Conservation (phyloP, 164 flowering plant genomes). For the Nelumbo lutea region DNA sequence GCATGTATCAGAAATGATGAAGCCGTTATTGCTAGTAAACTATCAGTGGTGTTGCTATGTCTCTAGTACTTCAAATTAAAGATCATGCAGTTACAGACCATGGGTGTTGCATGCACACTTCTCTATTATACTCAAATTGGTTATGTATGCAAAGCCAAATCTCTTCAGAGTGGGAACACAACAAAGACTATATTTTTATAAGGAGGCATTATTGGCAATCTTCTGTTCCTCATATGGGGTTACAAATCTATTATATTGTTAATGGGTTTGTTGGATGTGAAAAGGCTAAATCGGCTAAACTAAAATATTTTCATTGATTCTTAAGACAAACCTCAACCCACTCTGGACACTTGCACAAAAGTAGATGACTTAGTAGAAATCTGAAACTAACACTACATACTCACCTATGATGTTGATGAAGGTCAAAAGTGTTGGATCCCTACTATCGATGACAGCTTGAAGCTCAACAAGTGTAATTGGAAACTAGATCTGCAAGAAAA, state of each 20-base stretch:
- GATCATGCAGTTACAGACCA: conserved; percentile 93
- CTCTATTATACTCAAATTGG: conserved; percentile 83
- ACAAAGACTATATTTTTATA: conserved; percentile 49
- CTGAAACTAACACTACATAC: conserved; percentile 48
- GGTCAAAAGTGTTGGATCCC: no score
- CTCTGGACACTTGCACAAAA: conserved; percentile 72
- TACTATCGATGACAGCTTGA: no score
- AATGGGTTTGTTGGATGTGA: conserved; percentile 74
- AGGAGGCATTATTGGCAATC: conserved; percentile 91
- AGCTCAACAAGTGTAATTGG: no score
- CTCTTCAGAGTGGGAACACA: conserved; percentile 83
- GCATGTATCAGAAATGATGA: conserved; percentile 82
- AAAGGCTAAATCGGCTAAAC: conserved; percentile 61
- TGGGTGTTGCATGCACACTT: conserved; percentile 87
- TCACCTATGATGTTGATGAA: conserved; percentile 45
- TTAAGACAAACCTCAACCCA: conserved; percentile 41
- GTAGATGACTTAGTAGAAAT: conserved; percentile 47
- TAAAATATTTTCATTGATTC: conserved; percentile 36
- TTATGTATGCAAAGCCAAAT: conserved; percentile 82
- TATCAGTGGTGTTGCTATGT: conserved; percentile 93
- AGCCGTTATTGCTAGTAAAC: conserved; percentile 64
- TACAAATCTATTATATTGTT: conserved; percentile 80
- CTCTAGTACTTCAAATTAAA: conserved; percentile 79
- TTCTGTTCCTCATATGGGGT: conserved; percentile 81
- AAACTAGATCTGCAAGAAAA: no score